Conservation (phyloP, 805 yeast genomes). For the Naumovozyma castellii region DNA sequence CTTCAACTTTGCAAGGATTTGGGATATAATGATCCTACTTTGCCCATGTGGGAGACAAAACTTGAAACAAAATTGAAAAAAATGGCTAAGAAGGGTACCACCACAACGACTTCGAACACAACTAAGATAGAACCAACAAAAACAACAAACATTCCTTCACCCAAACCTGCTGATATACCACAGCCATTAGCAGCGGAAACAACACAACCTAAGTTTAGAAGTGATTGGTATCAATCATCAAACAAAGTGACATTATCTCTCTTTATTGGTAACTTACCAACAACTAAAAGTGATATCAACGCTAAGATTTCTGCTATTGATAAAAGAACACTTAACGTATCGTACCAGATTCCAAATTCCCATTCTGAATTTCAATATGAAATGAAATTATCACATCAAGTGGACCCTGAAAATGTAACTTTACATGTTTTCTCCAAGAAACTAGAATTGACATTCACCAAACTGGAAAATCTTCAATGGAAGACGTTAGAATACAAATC, state of each 20-base stretch:
- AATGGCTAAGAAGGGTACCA: not conserved
- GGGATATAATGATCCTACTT: conserved; percentile 38
- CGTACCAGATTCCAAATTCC: conserved; percentile 15
- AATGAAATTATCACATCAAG: conserved; percentile 43
- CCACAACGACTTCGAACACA: not conserved
- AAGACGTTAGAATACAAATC: conserved; percentile 34
- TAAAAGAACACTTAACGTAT: conserved; percentile 28
- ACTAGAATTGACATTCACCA: conserved; percentile 55
- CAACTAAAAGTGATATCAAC: conserved; percentile 28
- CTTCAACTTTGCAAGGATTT: conserved; percentile 36
- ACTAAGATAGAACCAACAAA: not conserved
- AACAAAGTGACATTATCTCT: conserved; percentile 53
- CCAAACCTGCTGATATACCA: conserved; percentile 1
- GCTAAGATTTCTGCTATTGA: conserved; percentile 34
- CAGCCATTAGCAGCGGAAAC: not conserved
- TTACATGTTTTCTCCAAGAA: conserved; percentile 59
- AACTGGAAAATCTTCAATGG: conserved; percentile 44
- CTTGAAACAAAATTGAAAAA: conserved; percentile 15
- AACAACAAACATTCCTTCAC: not conserved
- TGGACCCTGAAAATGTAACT: conserved; percentile 38
- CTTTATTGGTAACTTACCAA: conserved; percentile 58
- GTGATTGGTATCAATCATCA: conserved; percentile 69
- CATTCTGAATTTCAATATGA: conserved; percentile 50
- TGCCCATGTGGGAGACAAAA: conserved; percentile 36
- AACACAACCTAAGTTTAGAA: conserved; percentile 28